Evolutionary conservation across 768 basidiomycete species (phyloP).

Genomic region (Kwoniella botswanensis): DNA sequence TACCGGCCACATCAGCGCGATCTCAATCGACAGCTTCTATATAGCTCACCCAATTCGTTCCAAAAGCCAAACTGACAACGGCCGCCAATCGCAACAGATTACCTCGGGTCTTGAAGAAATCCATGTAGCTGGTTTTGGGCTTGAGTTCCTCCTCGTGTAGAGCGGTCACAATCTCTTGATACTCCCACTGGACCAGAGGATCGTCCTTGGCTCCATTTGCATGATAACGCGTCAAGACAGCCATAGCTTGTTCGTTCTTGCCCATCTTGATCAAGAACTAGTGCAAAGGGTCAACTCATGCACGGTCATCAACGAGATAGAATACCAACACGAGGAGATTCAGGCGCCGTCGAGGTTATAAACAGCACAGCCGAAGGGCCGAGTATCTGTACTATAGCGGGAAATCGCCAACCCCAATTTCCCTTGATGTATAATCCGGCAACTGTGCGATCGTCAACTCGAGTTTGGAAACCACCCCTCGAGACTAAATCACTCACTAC

Average conservation of each 20-base stretch:
- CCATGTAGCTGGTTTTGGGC: conserved; percentile 34
- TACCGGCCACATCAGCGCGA: conserved; percentile 30
- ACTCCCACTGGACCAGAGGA: conserved; percentile 44
- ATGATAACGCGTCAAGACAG: conserved; percentile 47
- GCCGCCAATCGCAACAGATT: conserved; percentile 38
- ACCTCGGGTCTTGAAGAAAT: conserved; percentile 37
- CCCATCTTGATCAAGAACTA: conserved; percentile 39
- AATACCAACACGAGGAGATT: conserved; percentile 29
- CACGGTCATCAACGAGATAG: not conserved
- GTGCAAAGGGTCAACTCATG: not conserved
- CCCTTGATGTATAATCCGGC: conserved; percentile 31
- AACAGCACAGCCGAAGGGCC: conserved; percentile 29
- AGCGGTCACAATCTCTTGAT: conserved; percentile 39
- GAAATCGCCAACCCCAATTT: conserved; percentile 42
- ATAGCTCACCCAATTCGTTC: conserved; percentile 42
- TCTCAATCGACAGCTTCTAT: no score
- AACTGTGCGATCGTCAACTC: conserved; percentile 2
- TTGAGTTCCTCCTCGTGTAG: conserved; percentile 38
- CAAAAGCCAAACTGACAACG: conserved; percentile 33
- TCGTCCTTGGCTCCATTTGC: conserved; percentile 47
- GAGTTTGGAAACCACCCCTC: not conserved
- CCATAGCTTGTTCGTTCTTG: conserved; percentile 38
- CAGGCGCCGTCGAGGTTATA: conserved; percentile 32
- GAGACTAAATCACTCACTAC: not conserved
- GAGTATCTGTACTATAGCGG: conserved; percentile 32